Evolutionary conservation across 768 basidiomycete species (phyloP), one percentile per base, ranked within the genome.

Genomic region (Podaxis sp.): DNA sequence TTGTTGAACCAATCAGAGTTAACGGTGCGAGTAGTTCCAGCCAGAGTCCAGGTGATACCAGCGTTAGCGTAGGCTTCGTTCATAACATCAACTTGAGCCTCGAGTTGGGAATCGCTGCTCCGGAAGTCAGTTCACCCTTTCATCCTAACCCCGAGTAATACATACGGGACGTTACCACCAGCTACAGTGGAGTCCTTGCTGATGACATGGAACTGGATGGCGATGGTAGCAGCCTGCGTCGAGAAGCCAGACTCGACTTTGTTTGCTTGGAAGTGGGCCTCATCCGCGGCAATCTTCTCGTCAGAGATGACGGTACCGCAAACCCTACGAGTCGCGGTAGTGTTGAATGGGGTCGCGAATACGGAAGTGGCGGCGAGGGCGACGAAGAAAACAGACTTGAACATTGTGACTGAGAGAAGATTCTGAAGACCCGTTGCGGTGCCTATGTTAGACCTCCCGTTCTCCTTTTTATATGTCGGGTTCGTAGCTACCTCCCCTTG

Each of bases 1-100:
- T 73, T 72, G 67, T 74, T 75, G 74, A 82, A 85, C 83, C 82
- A 85, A 61, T 75, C 68, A 24, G 75, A 52, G 66, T 81, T 83
- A 64, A 73, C 65, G 3, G 79, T 83, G 54, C 76, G 78, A 55
- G 78, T 82, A 49, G 70, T 68, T 22, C 53, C 53, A 12, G 73
- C 78, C 47, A 83, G 78, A 2, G 57, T 67, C 73, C 76, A 84
- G 52, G 71, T 70, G 59, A 80, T 72, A 17, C 78, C 77, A 19
- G 73, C 63, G 27, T 56, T 46, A 5, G 72, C 63, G 66, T 81
- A 85, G 47, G 75, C 81, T 5, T 60, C 63, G 65, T 85, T 82
- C 70, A 81, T 74, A 46, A 74, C 73, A 17, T 56, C 29, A 54
- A 85, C 78, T 64, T 81, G 77, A 40, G 63, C 56, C 17, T 63